A percentile compares a stretch with the other conserved stretches of the same genome.
phyloP scores from a whole-genome alignment of 164 flowering plant genomes.

The Aristolochia fimbriata region DNA sequence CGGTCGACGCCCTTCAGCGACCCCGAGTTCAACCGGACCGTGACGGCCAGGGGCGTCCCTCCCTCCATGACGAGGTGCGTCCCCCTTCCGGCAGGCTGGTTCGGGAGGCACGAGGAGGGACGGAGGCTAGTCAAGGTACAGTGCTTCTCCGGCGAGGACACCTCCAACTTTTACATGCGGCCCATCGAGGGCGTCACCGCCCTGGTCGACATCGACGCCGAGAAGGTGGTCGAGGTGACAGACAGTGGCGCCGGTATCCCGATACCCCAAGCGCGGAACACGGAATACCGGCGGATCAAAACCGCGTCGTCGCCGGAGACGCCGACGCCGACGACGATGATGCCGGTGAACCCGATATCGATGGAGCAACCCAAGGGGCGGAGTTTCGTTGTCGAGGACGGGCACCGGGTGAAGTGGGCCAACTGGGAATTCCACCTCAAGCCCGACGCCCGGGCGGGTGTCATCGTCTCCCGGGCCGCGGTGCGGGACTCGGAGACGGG shows the following conservation, averaged over 20 bases:
- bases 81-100: slow-evolving; percentile 44
- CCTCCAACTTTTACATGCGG: slow-evolving; percentile 60
- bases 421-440: slow-evolving; percentile 94
- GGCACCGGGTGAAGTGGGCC: slow-evolving; percentile 77
- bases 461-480: slow-evolving; percentile 45
- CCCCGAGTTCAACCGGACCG: slow-evolving; percentile 21
- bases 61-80: slow-evolving; percentile 24
- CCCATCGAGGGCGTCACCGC: slow-evolving; percentile 58
- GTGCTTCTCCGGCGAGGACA: slow-evolving; percentile 37
- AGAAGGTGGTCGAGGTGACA: slow-evolving; percentile 22
- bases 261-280: slow-evolving; percentile 26
- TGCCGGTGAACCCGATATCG: slow-evolving; percentile 41
- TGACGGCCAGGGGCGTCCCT: slow-evolving; percentile 24
- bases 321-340: slow-evolving; percentile 2
- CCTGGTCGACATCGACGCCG: slow-evolving; percentile 40
- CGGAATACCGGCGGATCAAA: slow-evolving; percentile 37
- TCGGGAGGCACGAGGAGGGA: slow-evolving; percentile 37
- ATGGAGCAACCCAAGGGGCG: slow-evolving; percentile 60
- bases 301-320: background rate
- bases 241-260: slow-evolving; percentile 36
- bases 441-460: slow-evolving; percentile 84
- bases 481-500: slow-evolving; percentile 45
- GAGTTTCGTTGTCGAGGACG: slow-evolving; percentile 55
- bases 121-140: slow-evolving; percentile 41
- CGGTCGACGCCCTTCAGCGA: slow-evolving; percentile 8